Evolutionary conservation across 441 rosid species (phyloP).

Genomic region (Omphalea diandra): DNA sequence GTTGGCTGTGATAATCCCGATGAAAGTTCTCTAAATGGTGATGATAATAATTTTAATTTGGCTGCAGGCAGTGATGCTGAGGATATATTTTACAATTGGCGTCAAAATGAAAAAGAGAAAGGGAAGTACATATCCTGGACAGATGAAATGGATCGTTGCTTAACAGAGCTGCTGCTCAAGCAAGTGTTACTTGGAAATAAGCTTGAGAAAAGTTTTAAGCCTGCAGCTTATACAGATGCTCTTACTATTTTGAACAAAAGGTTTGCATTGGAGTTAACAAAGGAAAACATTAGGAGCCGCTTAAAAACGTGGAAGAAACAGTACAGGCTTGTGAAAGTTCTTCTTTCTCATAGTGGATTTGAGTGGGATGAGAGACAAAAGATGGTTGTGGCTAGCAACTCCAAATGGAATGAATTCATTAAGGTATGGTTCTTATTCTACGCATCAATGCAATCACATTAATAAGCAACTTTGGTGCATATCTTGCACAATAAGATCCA

Average conservation of each 20-base stretch:
- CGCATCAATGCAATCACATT: not conserved
- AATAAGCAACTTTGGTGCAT: not conserved
- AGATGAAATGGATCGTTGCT: slow-evolving; percentile 24
- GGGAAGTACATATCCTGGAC: slow-evolving; percentile 16
- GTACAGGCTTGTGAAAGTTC: not conserved
- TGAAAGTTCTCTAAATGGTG: slow-evolving; percentile 13
- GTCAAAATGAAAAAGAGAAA: slow-evolving; percentile 14
- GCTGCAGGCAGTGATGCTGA: slow-evolving; percentile 14
- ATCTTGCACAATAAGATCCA: not conserved
- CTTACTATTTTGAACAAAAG: slow-evolving; percentile 19
- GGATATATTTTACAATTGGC: not conserved
- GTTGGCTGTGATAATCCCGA: slow-evolving; percentile 15
- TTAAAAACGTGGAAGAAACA: slow-evolving; percentile 1
- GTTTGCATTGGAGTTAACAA: slow-evolving; percentile 13
- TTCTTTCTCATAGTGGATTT: slow-evolving; percentile 1
- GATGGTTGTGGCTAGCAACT: slow-evolving; percentile 2
- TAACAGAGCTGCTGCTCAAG: slow-evolving; percentile 18
- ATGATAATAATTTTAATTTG: slow-evolving; percentile 8
- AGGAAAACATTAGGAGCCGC: slow-evolving; percentile 15
- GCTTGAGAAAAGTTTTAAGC: slow-evolving; percentile 17
- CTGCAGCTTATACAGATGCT: slow-evolving; percentile 17
- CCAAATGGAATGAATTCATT: not conserved
- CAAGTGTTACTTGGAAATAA: slow-evolving; percentile 23
- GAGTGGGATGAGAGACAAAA: slow-evolving; percentile 2
- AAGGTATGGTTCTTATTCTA: not conserved